Percentiles rank a stretch among this genome's conserved stretches.
phyloP scores from a whole-genome alignment of 495 filamentous ascomycete species.

The Wilcoxina mikolae region DNA sequence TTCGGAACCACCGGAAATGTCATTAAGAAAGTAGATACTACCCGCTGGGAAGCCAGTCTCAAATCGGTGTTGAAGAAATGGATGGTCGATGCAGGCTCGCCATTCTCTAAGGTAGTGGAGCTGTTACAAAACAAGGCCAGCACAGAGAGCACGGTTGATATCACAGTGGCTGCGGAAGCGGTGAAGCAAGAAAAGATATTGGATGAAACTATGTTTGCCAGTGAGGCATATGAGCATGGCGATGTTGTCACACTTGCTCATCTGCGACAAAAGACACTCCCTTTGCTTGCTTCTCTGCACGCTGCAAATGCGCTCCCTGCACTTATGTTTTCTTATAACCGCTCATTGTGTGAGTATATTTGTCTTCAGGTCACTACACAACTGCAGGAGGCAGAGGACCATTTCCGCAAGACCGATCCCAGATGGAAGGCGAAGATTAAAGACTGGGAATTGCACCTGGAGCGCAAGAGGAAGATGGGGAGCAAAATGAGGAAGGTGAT shows the following conservation, averaged over 20 bases:
- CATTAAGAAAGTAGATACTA: slow-evolving; percentile 46
- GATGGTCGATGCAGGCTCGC: slow-evolving; percentile 45
- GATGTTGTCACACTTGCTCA: slow-evolving; percentile 9
- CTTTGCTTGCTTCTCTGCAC: slow-evolving; percentile 47
- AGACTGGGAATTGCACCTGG: slow-evolving; percentile 38
- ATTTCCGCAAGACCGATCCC: slow-evolving; percentile 40
- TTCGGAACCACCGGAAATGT: slow-evolving; percentile 31
- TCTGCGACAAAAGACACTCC: slow-evolving; percentile 39
- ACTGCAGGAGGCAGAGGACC: slow-evolving; percentile 38
- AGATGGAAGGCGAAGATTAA: slow-evolving; percentile 45
- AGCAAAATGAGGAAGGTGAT: slow-evolving; percentile 30
- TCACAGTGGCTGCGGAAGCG: background rate
- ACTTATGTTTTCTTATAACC: slow-evolving; percentile 64
- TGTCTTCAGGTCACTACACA: slow-evolving; percentile 35
- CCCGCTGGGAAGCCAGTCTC: slow-evolving; percentile 48
- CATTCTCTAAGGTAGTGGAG: slow-evolving; percentile 33
- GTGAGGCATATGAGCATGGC: slow-evolving; percentile 9
- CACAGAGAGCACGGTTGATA: slow-evolving; percentile 11
- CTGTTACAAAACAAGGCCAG: background rate
- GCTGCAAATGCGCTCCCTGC: slow-evolving; percentile 51
- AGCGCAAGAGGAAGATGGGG: slow-evolving; percentile 31
- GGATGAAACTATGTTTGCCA: background rate
- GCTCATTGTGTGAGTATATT: slow-evolving; percentile 45
- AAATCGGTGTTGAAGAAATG: slow-evolving; percentile 44
- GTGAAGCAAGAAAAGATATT: background rate